phyloP scores from a whole-genome alignment of 1,139 yeast genomes.

The Nadsonia commutata region DNA sequence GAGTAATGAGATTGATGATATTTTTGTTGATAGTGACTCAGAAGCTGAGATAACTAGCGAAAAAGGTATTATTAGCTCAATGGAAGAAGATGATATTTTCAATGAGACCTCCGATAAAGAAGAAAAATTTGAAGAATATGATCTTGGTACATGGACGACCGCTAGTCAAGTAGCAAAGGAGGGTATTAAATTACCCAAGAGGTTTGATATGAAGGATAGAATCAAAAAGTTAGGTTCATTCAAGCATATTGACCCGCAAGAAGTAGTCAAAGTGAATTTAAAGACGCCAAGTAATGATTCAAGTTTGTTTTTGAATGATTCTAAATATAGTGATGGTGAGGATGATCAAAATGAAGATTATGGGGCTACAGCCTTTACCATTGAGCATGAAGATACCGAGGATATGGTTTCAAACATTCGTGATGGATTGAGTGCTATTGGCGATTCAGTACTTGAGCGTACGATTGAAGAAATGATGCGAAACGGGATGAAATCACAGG shows the following conservation, averaged over 20 bases:
- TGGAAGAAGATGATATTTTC: conserved; percentile 12
- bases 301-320: not conserved
- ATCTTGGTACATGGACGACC: conserved; percentile 31
- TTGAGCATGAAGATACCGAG: conserved; percentile 6
- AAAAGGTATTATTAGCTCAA: conserved; percentile 8
- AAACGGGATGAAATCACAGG: not conserved
- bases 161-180: conserved; percentile 26
- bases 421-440: not conserved
- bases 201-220: conserved; percentile 17
- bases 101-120: conserved; percentile 11
- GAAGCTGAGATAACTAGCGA: conserved; percentile 8
- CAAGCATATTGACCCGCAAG: conserved; percentile 41
- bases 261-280: not conserved
- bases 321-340: not conserved
- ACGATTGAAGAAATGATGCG: not conserved
- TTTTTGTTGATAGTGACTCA: conserved; percentile 8
- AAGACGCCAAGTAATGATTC: not conserved
- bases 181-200: conserved; percentile 15
- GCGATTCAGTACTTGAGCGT: not conserved
- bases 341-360: no score
- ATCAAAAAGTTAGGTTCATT: conserved; percentile 45
- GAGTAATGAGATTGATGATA: conserved; percentile 8
- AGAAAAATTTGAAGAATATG: no score
- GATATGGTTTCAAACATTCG: conserved; percentile 1
- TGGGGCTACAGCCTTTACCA: not conserved